phyloP scores from a whole-genome alignment of 805 yeast species.

The Hanseniaspora taiwanica region DNA sequence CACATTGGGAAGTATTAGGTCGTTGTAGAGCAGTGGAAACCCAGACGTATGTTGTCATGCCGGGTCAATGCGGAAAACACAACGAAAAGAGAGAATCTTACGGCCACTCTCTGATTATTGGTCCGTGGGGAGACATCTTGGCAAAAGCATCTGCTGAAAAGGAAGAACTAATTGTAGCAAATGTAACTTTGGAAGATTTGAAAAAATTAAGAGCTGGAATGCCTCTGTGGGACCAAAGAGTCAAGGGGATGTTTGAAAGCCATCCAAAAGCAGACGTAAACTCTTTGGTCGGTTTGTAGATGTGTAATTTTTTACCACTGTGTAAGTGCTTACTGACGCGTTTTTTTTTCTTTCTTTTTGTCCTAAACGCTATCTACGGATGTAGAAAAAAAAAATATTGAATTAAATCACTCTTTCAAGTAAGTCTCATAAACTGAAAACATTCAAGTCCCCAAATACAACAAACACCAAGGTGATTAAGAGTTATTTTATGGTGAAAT shows the following conservation, averaged over 20 bases:
- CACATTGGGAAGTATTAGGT: constrained; percentile 79
- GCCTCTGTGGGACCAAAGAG: constrained; percentile 68
- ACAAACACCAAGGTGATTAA: background rate
- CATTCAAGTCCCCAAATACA: too few species aligned
- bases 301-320: too few species aligned
- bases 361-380: too few species aligned
- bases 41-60: constrained; percentile 76
- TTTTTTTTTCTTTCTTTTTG: too few species aligned
- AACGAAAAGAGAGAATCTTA: constrained; percentile 52
- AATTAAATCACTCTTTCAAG: too few species aligned
- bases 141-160: constrained; percentile 38
- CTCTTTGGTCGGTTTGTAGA: too few species aligned
- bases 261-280: background rate
- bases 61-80: constrained; percentile 79
- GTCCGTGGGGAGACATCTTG: constrained; percentile 79
- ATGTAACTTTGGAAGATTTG: constrained; percentile 42
- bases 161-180: constrained; percentile 43
- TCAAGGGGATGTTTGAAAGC: constrained; percentile 38
- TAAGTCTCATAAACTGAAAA: too few species aligned
- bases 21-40: constrained; percentile 79
- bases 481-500: background rate
- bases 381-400: too few species aligned
- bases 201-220: constrained; percentile 45
- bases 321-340: too few species aligned
- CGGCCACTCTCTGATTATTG: constrained; percentile 80